Conservation (phyloP, 2,329 filamentous ascomycete genomes). For the Trichoderma atrobrunneum region DNA sequence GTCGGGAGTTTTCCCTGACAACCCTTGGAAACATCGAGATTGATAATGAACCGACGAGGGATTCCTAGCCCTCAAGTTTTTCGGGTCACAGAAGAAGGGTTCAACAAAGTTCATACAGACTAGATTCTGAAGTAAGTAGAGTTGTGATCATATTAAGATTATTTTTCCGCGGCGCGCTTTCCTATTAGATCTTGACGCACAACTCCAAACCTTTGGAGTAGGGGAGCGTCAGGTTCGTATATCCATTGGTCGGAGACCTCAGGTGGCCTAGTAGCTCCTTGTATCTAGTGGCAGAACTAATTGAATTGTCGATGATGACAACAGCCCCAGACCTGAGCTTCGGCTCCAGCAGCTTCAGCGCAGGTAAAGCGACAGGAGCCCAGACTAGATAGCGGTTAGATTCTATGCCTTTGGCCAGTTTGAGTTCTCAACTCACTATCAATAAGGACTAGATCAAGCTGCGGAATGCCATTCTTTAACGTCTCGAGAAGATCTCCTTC, state of each 20-base stretch:
- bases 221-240: conserved; percentile 40
- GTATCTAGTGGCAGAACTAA: conserved; percentile 40
- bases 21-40: neutral
- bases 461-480: conserved; percentile 36
- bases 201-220: conserved; percentile 34
- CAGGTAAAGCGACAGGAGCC: conserved; percentile 53
- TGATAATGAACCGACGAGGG: neutral
- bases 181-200: conserved; percentile 21
- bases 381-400: conserved; percentile 43
- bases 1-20: neutral
- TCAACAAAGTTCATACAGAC: neutral
- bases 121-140: neutral
- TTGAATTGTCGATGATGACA: conserved; percentile 50
- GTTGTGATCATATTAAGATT: neutral
- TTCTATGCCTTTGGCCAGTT: too few species aligned
- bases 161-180: neutral
- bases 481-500: conserved; percentile 59
- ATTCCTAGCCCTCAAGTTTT: neutral
- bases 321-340: conserved; percentile 46
- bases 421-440: conserved; percentile 50
- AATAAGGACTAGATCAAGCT: conserved; percentile 57
- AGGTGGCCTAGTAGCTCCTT: conserved; percentile 48
- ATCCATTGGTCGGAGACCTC: conserved; percentile 45
- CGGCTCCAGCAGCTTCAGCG: conserved; percentile 48
- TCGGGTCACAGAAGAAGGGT: neutral